Base-by-base conservation (phyloP, 1,139 yeast species). In the Kodamaea sp. region DNA sequence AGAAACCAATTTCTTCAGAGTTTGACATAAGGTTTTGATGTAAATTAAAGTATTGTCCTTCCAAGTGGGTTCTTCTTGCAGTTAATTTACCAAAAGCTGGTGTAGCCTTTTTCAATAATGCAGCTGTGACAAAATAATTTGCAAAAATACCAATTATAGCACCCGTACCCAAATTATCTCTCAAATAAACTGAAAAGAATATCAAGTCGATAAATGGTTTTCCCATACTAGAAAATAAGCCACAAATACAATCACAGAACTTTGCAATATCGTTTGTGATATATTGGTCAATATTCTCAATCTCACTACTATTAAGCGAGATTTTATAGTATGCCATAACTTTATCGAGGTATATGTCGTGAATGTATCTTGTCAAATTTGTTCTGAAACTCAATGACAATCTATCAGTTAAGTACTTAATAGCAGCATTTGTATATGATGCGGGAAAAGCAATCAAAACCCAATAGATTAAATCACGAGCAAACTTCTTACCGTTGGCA, bases 1-100 rank as follows among this genome's bases (percentile, higher is more conserved):
- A 90, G 57, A 90, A 90, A 0, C 96, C 95, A 54, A 90, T 88
- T 59, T 90, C 97, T 63, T 90, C 97, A 52, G 90, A 84, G 55
- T 90, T 90, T 41, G 86, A 83, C 57, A 88, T 88, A 56, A 90
- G 72, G 55, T 87, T 85, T 51, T 89, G 70, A 55, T 90, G 95
- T 47, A 87, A 86, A 52, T 86, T 89, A 57, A 90, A 85, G 58
- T 87, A 90, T 44, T 84, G 84, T 41, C 97, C 96, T 62, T 90
- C 97, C 27, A 90, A 75, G 35, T 78, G 79, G 4, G 95, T 85
- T 59, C 81, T 84, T 34, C 70, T 67, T 31, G 92, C 79, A 12
- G 90, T 78, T 41, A 89, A 65, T 52, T 76, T 78, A n/a, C 95
- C 96, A 60, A 90, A 86, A 24, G 90, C 77, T 8, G 97, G 97